These are phyloP conservation scores for Kazachstania kunashirensis DNA, from an alignment of 805 yeast genomes.

Conservation along the genomic window DNA sequence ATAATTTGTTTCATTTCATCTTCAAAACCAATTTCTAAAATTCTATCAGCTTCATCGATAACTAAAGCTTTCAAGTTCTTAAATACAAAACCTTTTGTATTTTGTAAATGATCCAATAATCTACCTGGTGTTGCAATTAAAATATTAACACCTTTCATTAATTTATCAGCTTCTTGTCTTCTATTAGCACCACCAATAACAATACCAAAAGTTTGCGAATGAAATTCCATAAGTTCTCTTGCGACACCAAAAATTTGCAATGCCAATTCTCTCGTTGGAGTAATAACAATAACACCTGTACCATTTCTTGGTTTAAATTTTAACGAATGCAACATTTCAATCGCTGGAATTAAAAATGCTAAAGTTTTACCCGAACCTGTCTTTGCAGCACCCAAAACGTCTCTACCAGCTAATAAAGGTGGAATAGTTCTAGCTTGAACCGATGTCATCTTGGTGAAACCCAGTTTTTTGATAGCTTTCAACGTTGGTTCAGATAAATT, in stretches of 20 bases:
- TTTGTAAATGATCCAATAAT: constrained; percentile 89
- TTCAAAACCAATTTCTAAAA: constrained; percentile 94
- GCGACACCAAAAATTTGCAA: constrained; percentile 97
- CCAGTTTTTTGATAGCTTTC: constrained; percentile 78
- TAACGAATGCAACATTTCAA: constrained; percentile 79
- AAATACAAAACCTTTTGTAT: constrained; percentile 87
- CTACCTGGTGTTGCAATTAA: constrained; percentile 97
- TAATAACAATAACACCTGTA: constrained; percentile 89
- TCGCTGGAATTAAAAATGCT: constrained; percentile 92
- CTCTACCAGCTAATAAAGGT: constrained; percentile 91
- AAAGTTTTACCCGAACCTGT: constrained; percentile 98
- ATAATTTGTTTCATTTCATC: constrained; percentile 98
- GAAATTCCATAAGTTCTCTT: constrained; percentile 80
- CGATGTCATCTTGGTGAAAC: constrained; percentile 82
- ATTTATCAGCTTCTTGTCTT: constrained; percentile 93
- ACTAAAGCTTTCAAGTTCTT: constrained; percentile 88
- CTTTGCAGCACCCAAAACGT: constrained; percentile 98
- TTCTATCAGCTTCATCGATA: constrained; percentile 97
- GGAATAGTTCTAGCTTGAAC: constrained; percentile 96
- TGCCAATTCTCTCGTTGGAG: constrained; percentile 97
- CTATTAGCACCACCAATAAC: constrained; percentile 98
- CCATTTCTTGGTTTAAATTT: constrained; percentile 97
- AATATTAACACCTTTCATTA: constrained; percentile 86
- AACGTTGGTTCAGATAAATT: constrained; percentile 74
- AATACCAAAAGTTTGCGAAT: constrained; percentile 89